phyloP scores from a whole-genome alignment of 2,329 filamentous ascomycete species.

The Aspergillus sp. region DNA sequence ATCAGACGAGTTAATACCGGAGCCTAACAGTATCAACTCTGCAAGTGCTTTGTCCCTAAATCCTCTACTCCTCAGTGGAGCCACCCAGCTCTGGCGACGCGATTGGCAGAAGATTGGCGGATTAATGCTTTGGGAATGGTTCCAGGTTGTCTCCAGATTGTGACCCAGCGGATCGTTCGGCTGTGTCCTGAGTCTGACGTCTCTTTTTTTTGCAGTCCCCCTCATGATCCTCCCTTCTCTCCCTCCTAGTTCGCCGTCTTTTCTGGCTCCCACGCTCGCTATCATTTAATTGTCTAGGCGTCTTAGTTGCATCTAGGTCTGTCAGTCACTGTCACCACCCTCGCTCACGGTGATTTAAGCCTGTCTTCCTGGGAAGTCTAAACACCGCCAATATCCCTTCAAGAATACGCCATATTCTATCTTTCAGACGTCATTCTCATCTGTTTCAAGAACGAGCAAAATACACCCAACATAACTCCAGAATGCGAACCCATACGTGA shows the following conservation, averaged over 20 bases:
- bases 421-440: not conserved
- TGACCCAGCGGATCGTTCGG: not conserved
- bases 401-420: not conserved
- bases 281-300: not conserved
- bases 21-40: not conserved
- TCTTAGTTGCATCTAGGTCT: not conserved
- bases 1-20: not conserved
- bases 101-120: not conserved
- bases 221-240: not conserved
- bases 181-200: not conserved
- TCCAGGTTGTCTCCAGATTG: not conserved
- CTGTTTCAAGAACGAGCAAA: not conserved
- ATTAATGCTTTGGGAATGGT: not conserved
- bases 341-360: not conserved
- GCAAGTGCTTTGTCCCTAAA: not conserved
- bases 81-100: not conserved
- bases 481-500: constrained; percentile 10
- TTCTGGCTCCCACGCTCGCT: not conserved
- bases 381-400: not conserved
- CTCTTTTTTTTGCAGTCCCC: not conserved
- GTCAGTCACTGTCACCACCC: not conserved
- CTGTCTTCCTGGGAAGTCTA: not conserved
- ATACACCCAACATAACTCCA: not conserved
- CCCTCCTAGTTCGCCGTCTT: not conserved
- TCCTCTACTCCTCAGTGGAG: not conserved